A percentile compares a stretch with the other conserved stretches of the same genome.
Evolutionary conservation across 2,329 filamentous ascomycete species (phyloP).

Genomic region (Sphaerulina musiva): DNA sequence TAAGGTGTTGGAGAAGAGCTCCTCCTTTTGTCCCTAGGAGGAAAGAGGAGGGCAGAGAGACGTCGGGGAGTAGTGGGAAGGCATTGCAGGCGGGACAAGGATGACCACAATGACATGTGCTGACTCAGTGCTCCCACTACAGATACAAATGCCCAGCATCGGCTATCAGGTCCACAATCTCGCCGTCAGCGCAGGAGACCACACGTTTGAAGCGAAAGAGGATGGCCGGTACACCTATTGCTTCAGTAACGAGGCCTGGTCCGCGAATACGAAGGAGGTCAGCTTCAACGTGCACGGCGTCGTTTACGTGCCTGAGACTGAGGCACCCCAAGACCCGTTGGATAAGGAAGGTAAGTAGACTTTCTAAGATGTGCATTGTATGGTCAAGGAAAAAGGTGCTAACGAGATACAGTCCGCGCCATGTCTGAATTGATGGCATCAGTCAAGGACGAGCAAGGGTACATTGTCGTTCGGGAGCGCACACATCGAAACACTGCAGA

Average conservation of each 20-base stretch:
- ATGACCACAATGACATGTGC: not conserved
- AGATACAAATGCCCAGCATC: constrained; percentile 73
- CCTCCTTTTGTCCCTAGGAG: not conserved
- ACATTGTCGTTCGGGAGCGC: constrained; percentile 90
- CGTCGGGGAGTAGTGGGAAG: too few relatives aligned
- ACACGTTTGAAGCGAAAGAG: constrained; percentile 75
- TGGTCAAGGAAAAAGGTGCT: not conserved
- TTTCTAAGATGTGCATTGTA: not conserved
- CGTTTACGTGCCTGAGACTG: constrained; percentile 88
- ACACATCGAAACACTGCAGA: constrained; percentile 98
- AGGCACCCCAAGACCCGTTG: constrained; percentile 77
- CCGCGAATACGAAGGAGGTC: constrained; percentile 91
- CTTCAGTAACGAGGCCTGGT: constrained; percentile 99
- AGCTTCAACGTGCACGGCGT: constrained; percentile 99
- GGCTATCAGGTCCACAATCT: constrained; percentile 74
- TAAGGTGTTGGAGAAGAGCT: not conserved
- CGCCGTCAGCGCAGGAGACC: constrained; percentile 80
- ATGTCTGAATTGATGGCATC: constrained; percentile 80
- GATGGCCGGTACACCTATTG: constrained; percentile 94
- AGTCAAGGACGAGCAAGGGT: constrained; percentile 96
- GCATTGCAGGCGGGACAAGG: too few relatives aligned
- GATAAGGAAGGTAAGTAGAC: constrained; percentile 70
- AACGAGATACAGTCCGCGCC: constrained; percentile 57
- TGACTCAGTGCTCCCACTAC: constrained; percentile 12
- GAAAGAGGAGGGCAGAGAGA: not conserved